Base-by-base conservation (phyloP, 352 stramenopile species). In the Phytophthora pseudosyringae region DNA sequence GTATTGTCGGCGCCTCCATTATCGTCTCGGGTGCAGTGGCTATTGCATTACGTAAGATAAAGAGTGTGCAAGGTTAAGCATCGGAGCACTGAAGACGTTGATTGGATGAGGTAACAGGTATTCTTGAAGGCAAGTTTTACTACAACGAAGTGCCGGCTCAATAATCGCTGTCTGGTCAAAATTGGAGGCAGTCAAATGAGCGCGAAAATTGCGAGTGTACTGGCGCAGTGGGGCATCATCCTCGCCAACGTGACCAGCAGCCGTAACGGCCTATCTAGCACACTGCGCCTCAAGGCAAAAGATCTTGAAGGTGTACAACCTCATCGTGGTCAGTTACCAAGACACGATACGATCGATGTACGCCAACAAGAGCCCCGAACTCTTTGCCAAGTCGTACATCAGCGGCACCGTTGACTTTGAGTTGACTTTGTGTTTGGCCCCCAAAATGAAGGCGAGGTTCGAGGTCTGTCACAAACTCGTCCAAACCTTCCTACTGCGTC, bases 1-100 rank as follows among this genome's bases (percentile, higher is more conserved):
- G 79, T 44, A 68, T 91, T 16, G n/a, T 89, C 18, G 80, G 83
- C 2, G 80, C 68, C 0, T 26, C 59, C 6, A 81, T 91, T 40
- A 89, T 91, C 57, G 43, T 82, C 56, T 55, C 54, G 2, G 73
- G 80, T 35, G 81, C 81, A 4, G 59, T 80, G 2, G 53, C 66
- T 9, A 89, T 91, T 38, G 81, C 77, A 2, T 43, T 87, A 12
- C 75, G 81, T 9, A 71, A 71, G 31, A 62, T 71, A 9, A 48
- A 67, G 44, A 58, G 41, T 49, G 33, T 54, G 8, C 51, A 46
- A 57, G 10, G 21, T 21, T 59, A 65, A 21, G 9, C 8, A 18
- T 46, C 10, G 11, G 9, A 40, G 35, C 5, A 28, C 15, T 38
- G 3, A 21, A 16, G 5, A 40, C 5, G 9, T 40, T 40, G 35